A percentile compares a stretch with the other conserved stretches of the same genome.
phyloP scores from a whole-genome alignment of 148 eudicot genomes.

The Amaranthus cruentus region DNA sequence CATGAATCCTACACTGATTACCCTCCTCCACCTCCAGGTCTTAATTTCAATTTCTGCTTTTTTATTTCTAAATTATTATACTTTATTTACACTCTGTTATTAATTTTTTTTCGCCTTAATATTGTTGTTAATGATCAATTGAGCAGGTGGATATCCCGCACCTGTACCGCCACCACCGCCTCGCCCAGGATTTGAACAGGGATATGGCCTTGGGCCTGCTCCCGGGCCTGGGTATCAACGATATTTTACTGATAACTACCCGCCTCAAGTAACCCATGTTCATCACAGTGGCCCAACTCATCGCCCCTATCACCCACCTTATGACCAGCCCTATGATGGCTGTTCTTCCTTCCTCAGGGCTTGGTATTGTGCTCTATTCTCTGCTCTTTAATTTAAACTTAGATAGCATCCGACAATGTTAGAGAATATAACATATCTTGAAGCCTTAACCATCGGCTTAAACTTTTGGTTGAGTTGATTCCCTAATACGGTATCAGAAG shows the following conservation, averaged over 20 bases:
- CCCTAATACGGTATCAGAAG: no score
- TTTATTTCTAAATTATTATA: neutral
- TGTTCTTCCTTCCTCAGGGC: slow-evolving; percentile 15
- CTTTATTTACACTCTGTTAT: neutral
- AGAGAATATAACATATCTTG: no score
- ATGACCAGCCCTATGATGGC: neutral
- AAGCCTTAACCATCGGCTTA: no score
- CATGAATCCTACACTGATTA: slow-evolving; percentile 15
- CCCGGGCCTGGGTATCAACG: slow-evolving; percentile 13
- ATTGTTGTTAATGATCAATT: neutral
- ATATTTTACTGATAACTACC: slow-evolving; percentile 15
- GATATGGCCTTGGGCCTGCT: slow-evolving; percentile 1
- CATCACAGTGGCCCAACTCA: slow-evolving; percentile 8
- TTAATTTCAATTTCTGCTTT: neutral
- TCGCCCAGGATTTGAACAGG: slow-evolving; percentile 25
- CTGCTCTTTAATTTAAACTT: no score
- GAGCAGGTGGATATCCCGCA: slow-evolving; percentile 10
- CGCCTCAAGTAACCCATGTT: slow-evolving; percentile 8
- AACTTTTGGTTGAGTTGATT: no score
- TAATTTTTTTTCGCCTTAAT: neutral
- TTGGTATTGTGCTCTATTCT: slow-evolving; percentile 8
- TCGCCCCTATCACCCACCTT: neutral
- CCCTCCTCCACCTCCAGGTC: slow-evolving; percentile 14
- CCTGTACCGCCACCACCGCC: slow-evolving; percentile 20
- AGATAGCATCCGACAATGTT: no score